These are phyloP conservation scores for Chenopodium quinoa DNA, from an alignment of 148 eudicot species.

Conservation along the genomic window DNA sequence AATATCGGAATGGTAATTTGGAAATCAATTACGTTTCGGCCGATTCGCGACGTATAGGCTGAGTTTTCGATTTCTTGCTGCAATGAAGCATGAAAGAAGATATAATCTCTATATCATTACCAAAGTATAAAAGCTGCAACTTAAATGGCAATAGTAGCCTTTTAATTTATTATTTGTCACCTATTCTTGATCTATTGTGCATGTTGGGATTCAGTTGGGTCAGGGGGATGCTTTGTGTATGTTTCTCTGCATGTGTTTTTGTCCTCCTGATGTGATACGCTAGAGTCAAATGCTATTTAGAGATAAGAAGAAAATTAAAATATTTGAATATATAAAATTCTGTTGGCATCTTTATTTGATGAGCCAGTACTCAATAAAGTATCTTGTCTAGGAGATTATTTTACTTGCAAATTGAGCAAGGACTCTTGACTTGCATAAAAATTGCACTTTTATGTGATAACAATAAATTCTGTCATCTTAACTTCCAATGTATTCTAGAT, in stretches of 20 bases:
- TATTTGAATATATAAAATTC: too few species aligned
- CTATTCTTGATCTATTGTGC: not conserved
- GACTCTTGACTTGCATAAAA: not conserved
- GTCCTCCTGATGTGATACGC: not conserved
- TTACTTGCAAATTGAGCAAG: not conserved
- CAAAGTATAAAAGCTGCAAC: too few species aligned
- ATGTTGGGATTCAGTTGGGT: not conserved
- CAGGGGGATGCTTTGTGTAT: not conserved
- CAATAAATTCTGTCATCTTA: not conserved
- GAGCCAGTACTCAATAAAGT: not conserved
- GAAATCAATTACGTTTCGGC: too few species aligned
- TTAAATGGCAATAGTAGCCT: too few species aligned
- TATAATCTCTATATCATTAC: too few species aligned
- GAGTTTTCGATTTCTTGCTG: too few species aligned
- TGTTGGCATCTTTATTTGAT: not conserved
- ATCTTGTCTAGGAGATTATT: not conserved
- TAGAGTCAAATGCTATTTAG: not conserved
- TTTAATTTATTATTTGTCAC: not conserved
- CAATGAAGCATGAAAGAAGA: too few species aligned
- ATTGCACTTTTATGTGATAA: not conserved
- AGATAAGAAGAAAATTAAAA: too few species aligned
- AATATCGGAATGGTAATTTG: too few species aligned
- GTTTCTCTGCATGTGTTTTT: not conserved
- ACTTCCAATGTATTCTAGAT: not conserved
- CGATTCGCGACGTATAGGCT: too few species aligned